A percentile compares a stretch with the other conserved stretches of the same genome.
These are phyloP conservation scores for Asclepias syriaca DNA, from an alignment of 257 asterid genomes.

Conservation along the genomic window DNA sequence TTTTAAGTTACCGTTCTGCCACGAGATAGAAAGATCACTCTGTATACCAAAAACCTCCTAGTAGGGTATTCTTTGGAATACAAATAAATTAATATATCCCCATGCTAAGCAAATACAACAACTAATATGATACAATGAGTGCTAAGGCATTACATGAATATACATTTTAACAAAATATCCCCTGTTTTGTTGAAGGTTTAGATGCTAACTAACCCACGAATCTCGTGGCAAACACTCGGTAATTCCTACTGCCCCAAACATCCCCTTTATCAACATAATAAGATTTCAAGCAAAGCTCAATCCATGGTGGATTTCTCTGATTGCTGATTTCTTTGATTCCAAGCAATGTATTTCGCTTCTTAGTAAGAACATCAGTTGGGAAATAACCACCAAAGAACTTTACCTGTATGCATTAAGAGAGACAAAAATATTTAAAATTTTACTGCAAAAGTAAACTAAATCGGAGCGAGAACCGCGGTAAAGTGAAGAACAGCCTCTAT, in stretches of 20 bases:
- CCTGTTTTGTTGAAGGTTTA: neutral
- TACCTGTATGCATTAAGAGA: slow-evolving; percentile 25
- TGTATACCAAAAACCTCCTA: no score
- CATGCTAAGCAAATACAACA: neutral
- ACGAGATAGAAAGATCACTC: no score
- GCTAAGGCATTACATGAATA: no score
- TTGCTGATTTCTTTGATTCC: slow-evolving; percentile 36
- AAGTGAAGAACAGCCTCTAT: slow-evolving; percentile 3
- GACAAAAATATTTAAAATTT: neutral
- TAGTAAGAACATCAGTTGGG: slow-evolving; percentile 34
- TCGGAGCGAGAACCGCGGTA: neutral
- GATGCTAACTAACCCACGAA: slow-evolving; percentile 26
- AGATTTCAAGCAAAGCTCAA: slow-evolving; percentile 60
- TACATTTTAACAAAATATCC: neutral
- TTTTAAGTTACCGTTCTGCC: no score
- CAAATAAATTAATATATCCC: no score
- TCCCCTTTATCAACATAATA: slow-evolving; percentile 43
- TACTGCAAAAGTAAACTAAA: no score
- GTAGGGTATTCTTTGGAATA: no score
- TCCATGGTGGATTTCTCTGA: slow-evolving; percentile 66
- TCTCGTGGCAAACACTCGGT: slow-evolving; percentile 48
- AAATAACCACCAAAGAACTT: slow-evolving; percentile 40
- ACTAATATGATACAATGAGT: no score
- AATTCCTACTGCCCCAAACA: slow-evolving; percentile 60
- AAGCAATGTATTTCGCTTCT: slow-evolving; percentile 48